A percentile compares a stretch with the other conserved stretches of the same genome.
Evolutionary conservation across 1,284 basidiomycete genomes (phyloP).

Genomic region (Bjerkandera adusta): DNA sequence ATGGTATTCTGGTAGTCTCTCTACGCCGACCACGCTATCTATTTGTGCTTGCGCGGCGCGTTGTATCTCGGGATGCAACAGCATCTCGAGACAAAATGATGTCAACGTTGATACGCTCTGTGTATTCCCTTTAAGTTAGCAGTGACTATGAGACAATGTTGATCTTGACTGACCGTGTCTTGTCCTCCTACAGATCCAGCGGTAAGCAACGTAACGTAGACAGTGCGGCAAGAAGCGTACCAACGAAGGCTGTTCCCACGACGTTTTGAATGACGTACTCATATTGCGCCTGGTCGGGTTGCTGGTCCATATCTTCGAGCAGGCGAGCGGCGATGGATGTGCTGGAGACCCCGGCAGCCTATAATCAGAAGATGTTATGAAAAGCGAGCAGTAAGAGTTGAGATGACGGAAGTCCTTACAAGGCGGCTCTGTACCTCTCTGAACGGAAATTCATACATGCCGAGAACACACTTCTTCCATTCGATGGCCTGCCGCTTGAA

Average conservation of each 20-base stretch:
- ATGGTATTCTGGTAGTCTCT: too few relatives aligned
- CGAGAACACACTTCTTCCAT: conserved; percentile 14
- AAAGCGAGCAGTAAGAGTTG: neutral
- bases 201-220: neutral
- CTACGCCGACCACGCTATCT: too few relatives aligned
- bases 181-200: conserved; percentile 18
- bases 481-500: conserved; percentile 24
- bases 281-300: conserved; percentile 9
- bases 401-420: conserved; percentile 13
- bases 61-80: too few relatives aligned
- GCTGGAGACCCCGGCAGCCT: conserved; percentile 19
- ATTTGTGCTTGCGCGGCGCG: too few relatives aligned
- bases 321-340: conserved; percentile 15
- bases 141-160: neutral
- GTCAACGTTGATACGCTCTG: conserved; percentile 12
- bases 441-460: conserved; percentile 19
- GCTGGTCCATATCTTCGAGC: conserved; percentile 11
- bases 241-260: conserved; percentile 22
- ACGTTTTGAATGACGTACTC: conserved; percentile 20
- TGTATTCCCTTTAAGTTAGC: neutral
- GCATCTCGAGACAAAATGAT: conserved; percentile 29
- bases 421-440: conserved; percentile 14
- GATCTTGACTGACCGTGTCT: conserved; percentile 25
- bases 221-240: too few relatives aligned
- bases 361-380: too few relatives aligned